Base-by-base conservation (phyloP, 140 eudicot genomes). In the Erigeron philadelphicus region DNA sequence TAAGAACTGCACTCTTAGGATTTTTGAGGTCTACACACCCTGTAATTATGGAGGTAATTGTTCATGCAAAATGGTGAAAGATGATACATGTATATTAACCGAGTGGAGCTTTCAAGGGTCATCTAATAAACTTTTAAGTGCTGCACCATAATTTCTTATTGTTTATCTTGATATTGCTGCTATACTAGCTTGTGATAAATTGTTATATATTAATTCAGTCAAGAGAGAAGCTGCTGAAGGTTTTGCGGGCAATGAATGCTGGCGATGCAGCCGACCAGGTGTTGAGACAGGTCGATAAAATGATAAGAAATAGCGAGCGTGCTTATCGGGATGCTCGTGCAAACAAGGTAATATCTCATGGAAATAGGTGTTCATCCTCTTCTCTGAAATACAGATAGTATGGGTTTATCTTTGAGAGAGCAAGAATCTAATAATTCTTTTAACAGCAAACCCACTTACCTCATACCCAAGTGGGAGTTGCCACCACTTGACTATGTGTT, bases 191-290 rank as follows among this genome's bases (percentile, higher is more conserved):
- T 35, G 10, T 58, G 69, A 47, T 59, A 7, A 44, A 52, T 62
- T 53, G 16, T 62, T 61, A 17, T 68, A 60, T 68, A 25, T 72
- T 54, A 56, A 60, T 57, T 64, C 78, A 94, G 99, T 87, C 97
- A 46, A 94, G 94, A 83, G 99, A 94, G 31, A 89, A 73, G 82
- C 57, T 94, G 80, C 67, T 89, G 15, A 81, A 77, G 77, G 81
- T 68, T 64, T 73, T 94, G 77, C 79, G 89, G 23, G 80, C 81
- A 72, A 86, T 93, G 93, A 89, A 87, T 80, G 96, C 96, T 52
- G 98, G 95, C 31, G 98, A 93, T 67, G 99, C 97, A 40, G 99
- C 91, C 75, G 99, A 94, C 77, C 99, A 94, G 75, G 91, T 72
- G 73, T 53, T 89, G 57, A 80, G 99, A 16, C 97, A 89, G 58